phyloP scores from a whole-genome alignment of 1,139 yeast species.

The Kodamaea sp. region DNA sequence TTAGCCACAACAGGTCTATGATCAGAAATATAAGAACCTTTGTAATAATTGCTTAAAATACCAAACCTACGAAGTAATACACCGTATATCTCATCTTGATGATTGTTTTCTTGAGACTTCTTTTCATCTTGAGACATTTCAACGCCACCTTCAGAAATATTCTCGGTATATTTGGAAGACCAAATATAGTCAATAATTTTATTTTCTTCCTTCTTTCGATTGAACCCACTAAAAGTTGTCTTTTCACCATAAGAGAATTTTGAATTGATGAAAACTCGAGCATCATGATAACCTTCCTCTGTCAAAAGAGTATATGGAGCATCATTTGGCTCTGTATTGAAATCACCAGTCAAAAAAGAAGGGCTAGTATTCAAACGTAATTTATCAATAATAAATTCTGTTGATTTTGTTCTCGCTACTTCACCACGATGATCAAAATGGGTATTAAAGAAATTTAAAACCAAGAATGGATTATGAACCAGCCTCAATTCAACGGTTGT shows the following conservation, averaged over 20 bases:
- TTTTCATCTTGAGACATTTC: background rate
- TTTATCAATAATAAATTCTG: constrained; percentile 39
- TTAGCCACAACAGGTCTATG: constrained; percentile 25
- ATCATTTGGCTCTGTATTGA: constrained; percentile 53
- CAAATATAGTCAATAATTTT: constrained; percentile 23
- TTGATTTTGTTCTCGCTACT: constrained; percentile 45
- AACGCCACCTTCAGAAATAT: constrained; percentile 1
- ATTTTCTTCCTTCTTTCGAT: constrained; percentile 12
- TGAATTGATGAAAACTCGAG: constrained; percentile 13
- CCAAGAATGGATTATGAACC: constrained; percentile 12
- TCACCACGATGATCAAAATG: constrained; percentile 57
- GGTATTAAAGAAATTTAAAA: constrained; percentile 49
- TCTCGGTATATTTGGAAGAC: constrained; percentile 15
- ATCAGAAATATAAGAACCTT: constrained; percentile 19
- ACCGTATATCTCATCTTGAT: constrained; percentile 7
- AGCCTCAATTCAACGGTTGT: constrained; percentile 17
- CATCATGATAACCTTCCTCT: constrained; percentile 17
- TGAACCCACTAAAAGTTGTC: constrained; percentile 21
- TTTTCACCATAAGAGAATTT: constrained; percentile 16
- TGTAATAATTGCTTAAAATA: constrained; percentile 16
- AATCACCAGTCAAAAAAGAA: constrained; percentile 42
- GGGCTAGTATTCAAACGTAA: constrained; percentile 41
- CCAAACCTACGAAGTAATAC: constrained; percentile 16
- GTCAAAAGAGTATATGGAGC: constrained; percentile 24
- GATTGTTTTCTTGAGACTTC: background rate